Base-by-base conservation (phyloP, 768 basidiomycete genomes). In the Russula foetens region DNA sequence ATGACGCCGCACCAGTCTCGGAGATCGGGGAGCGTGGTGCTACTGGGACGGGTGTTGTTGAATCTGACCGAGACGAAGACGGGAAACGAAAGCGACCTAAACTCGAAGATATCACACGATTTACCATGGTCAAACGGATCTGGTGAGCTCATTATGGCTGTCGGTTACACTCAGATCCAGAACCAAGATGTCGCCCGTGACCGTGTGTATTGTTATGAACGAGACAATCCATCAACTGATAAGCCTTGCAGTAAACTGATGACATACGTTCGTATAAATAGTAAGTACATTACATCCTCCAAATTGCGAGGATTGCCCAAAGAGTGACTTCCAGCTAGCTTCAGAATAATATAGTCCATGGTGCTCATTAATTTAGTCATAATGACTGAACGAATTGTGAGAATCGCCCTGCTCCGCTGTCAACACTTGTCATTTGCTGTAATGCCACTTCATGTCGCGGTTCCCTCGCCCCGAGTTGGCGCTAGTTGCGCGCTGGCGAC, bases 51-150 rank as follows among this genome's bases (percentile, higher is more conserved):
- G 64, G 61, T 39, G 65, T 59, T 48, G 23, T 46, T 35, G 54
- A 47, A 35, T 15, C 41, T 8, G 39, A 39, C 26, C 48, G 62
- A 54, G 29, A 63, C 57, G 33, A 62, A 46, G 66, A 54, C 31
- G 67, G 64, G 17, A 64, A 68, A 58, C 82, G 77, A 68, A 85
- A 81, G 58, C 76, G 84, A 48, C 79, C 90, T 58, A 82, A 83
- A 60, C 72, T 98, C 52, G 93, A 97, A 70, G 92, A 96, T 69
- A 79, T 98, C 51, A 96, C 92, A 35, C 74, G 94, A 57, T 98
- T 90, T 76, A 96, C 93, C 21, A 98, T 98, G 94, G 88, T 96
- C 48, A 96, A 96, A 70, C 79, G 91, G 54, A 95, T 96, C 47
- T 95, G 83, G 82, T 86, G 64, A 71, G 24, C 33, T 38, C 7